Evolutionary conservation across 2,329 filamentous ascomycete genomes (phyloP), one percentile per base, ranked within the genome.

Genomic region (Fonsecaea erecta): DNA sequence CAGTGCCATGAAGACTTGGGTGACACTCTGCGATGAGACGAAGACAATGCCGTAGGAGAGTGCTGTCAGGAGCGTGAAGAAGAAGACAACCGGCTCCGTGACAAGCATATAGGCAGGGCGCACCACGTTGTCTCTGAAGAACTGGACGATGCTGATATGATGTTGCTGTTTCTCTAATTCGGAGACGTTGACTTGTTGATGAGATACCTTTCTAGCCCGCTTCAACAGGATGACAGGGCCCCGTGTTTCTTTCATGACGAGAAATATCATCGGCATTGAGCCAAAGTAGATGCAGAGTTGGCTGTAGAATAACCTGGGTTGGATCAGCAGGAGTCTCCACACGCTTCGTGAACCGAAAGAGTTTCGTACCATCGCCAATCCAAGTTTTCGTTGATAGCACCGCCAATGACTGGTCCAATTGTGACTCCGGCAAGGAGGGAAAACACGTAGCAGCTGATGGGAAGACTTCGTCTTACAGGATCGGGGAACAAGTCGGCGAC

Each of bases 1-100:
- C 75, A 92, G 85, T 4, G 89, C 89, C 55, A 89, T 89, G 72
- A 92, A 92, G 48, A 90, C 87, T 79, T 92, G 90, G 79, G 92
- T 75, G 35, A 81, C 77, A 35, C 77, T 80, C 63, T 83, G 81
- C 0, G 81, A 82, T 71, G 81, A 82, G 68, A 83, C 77, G 71
- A 81, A 83, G n/a, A 81, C 76, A 1, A 76, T 78, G 16, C 79
- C 79, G 56, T 80, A 76, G 60, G 76, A 75, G 59, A 83, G 80
- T 18, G 79, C 79, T 5, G 79, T 81, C 80, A 80, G 83, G n/a
- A 84, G 64, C 0, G 81, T 81, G 48, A 79, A 77, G 43, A 76
- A 77, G 51, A 82, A 75, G 2, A 84, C 78, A 0, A 84, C 81
- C 3, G 77, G 77, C 72, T 84, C 82, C 1, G 82, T 84, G 68